Percentiles rank a stretch among this genome's conserved stretches.
phyloP scores from a whole-genome alignment of 768 basidiomycete genomes.

The Russula dissimulans region DNA sequence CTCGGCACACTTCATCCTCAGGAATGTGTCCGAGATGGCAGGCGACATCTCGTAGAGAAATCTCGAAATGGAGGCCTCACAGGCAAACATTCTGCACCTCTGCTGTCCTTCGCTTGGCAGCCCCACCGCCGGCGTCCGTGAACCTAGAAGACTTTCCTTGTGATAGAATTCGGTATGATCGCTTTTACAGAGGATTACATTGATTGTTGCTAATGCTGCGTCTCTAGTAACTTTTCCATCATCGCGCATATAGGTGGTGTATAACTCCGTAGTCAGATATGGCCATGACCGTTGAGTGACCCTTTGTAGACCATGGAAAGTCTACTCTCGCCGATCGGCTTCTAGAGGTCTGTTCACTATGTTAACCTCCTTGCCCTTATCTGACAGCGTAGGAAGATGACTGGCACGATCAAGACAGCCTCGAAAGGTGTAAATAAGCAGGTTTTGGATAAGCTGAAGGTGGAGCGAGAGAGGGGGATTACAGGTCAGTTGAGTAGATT shows the following conservation, averaged over 20 bases:
- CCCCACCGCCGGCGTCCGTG: conserved; percentile 19
- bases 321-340: conserved; percentile 87
- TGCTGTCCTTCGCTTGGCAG: neutral
- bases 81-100: conserved; percentile 8
- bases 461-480: conserved; percentile 93
- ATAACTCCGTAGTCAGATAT: conserved; percentile 3
- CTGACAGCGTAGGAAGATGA: conserved; percentile 46
- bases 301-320: conserved; percentile 76
- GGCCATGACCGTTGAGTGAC: neutral
- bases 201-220: neutral
- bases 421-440: conserved; percentile 66
- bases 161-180: conserved; percentile 54
- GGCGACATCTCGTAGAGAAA: conserved; percentile 24
- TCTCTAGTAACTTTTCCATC: conserved; percentile 79
- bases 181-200: neutral
- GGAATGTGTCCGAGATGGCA: conserved; percentile 29
- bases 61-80: conserved; percentile 11
- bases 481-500: conserved; percentile 47
- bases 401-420: conserved; percentile 72
- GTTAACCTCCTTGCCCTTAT: neutral
- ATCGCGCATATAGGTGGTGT: conserved; percentile 84
- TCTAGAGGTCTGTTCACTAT: conserved; percentile 49
- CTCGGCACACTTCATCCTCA: neutral
- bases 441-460: conserved; percentile 89
- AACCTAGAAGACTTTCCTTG: conserved; percentile 56